Conservation (phyloP, 345 rosid genomes). For the Brassica napus region Da-Ae NC_063435.1:26993501-26994000, state of each 20-base stretch:
- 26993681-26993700: neutral
- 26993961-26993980: neutral
- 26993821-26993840: neutral
- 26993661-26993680: neutral
- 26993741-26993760: neutral
- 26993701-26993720: neutral
- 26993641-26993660: too few species aligned
- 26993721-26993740: neutral
- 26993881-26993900: neutral
- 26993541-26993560: neutral
- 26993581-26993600: neutral
- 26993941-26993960: too few species aligned
- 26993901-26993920: too few species aligned
- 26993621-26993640: neutral
- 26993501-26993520: too few species aligned
- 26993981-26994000: constrained; percentile 8
- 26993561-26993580: neutral
- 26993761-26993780: neutral
- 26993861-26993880: neutral
- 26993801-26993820: neutral
- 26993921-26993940: neutral
- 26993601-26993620: neutral
- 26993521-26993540: too few species aligned
- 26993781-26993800: neutral
- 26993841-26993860: neutral